Evolutionary conservation across 176 grass and related monocot species (phyloP).

Genomic region (Rhynchospora tenuis): DNA sequence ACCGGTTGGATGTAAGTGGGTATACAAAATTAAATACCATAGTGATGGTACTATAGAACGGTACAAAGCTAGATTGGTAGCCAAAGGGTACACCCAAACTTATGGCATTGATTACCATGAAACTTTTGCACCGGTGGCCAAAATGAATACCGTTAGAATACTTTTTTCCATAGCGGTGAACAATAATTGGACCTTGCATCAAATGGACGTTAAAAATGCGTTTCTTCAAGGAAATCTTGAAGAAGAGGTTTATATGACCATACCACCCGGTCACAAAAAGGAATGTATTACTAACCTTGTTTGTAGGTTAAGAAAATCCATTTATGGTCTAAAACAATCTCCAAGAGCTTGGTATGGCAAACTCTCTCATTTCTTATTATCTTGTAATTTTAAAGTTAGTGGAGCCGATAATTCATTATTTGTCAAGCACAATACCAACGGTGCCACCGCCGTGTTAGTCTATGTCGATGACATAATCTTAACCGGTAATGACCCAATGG

Average conservation of each 20-base stretch:
- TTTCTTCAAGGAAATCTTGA: slow-evolving; percentile 5
- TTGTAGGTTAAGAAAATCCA: neutral
- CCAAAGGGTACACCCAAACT: neutral
- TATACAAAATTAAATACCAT: neutral
- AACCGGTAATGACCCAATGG: neutral
- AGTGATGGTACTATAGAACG: neutral
- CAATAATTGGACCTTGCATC: neutral
- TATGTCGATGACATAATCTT: slow-evolving; percentile 22
- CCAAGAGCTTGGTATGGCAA: neutral
- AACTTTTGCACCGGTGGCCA: neutral
- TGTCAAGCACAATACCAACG: neutral
- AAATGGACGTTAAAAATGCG: slow-evolving; percentile 12
- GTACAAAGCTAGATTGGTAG: neutral
- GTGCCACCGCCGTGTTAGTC: neutral
- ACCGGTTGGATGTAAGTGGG: neutral
- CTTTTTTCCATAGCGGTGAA: neutral
- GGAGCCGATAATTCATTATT: neutral
- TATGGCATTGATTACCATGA: slow-evolving; percentile 12
- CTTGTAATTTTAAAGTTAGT: neutral
- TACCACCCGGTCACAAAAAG: neutral
- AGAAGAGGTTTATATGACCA: slow-evolving; percentile 6
- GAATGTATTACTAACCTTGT: neutral
- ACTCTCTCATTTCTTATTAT: neutral
- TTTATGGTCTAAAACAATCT: slow-evolving; percentile 17
- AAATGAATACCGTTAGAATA: neutral